A percentile compares a stretch with the other conserved stretches of the same genome.
These are phyloP conservation scores for Auricularia heimuer DNA, from an alignment of 768 basidiomycete species.

Conservation along the genomic window DNA sequence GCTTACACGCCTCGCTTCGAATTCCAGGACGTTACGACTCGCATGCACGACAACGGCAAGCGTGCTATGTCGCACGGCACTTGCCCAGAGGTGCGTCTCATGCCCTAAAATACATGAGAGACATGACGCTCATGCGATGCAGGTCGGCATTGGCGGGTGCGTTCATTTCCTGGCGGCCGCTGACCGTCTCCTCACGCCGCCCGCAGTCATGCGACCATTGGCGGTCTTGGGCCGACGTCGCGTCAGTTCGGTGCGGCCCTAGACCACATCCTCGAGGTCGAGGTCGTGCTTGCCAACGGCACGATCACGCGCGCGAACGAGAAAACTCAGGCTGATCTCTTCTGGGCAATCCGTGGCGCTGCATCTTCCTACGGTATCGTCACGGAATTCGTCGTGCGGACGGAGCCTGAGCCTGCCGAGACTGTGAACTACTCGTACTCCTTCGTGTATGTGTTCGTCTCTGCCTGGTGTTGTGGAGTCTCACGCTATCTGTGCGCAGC, in stretches of 20 bases:
- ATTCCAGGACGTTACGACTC: slow-evolving; percentile 15
- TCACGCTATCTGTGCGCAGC: not conserved
- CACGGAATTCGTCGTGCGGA: slow-evolving; percentile 19
- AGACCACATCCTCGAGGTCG: slow-evolving; percentile 19
- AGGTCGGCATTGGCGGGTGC: not conserved
- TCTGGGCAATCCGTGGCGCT: slow-evolving; percentile 21
- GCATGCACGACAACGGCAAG: slow-evolving; percentile 12
- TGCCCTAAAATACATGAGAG: too few relatives aligned
- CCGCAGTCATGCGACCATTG: slow-evolving; percentile 17
- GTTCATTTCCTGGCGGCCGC: too few relatives aligned
- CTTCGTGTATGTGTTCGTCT: not conserved
- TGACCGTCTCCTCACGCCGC: slow-evolving; percentile 8
- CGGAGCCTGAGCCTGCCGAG: slow-evolving; percentile 16
- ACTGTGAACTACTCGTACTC: slow-evolving; percentile 6
- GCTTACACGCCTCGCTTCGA: not conserved
- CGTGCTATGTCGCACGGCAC: slow-evolving; percentile 22
- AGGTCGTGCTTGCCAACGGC: slow-evolving; percentile 19
- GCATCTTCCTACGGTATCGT: slow-evolving; percentile 23
- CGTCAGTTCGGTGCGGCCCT: slow-evolving; percentile 19
- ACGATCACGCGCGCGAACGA: slow-evolving; percentile 14
- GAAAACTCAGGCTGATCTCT: slow-evolving; percentile 16
- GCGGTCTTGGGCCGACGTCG: slow-evolving; percentile 15
- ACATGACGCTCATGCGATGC: too few relatives aligned
- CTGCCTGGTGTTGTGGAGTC: not conserved
- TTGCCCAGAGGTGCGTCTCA: slow-evolving; percentile 15